Evolutionary conservation across 352 stramenopile genomes (phyloP).

Genomic region (Phytophthora parvispora): DNA sequence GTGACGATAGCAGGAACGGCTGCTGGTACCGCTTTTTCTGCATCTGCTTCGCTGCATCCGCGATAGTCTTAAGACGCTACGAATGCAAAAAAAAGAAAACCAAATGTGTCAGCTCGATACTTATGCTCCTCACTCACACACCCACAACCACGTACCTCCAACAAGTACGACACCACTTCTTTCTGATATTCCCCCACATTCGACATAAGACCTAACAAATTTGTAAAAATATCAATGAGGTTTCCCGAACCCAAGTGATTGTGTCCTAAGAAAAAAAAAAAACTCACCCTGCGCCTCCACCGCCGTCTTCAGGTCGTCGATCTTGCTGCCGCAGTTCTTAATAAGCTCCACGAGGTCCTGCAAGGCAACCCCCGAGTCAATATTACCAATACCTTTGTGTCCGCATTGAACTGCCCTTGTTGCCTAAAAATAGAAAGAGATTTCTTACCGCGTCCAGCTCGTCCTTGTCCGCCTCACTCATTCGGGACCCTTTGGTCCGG

Average conservation of each 20-base stretch:
- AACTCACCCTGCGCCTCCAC: slow-evolving; percentile 41
- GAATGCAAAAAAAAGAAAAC: neutral
- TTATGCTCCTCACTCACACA: neutral
- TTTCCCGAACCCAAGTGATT: neutral
- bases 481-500: slow-evolving; percentile 62
- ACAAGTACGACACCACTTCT: slow-evolving; percentile 78
- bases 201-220: slow-evolving; percentile 23
- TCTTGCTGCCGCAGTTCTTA: slow-evolving; percentile 68
- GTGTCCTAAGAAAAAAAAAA: slow-evolving; percentile 4
- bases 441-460: slow-evolving; percentile 71
- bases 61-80: slow-evolving; percentile 75
- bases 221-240: neutral
- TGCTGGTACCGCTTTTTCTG: slow-evolving; percentile 78
- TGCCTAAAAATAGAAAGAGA: neutral
- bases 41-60: slow-evolving; percentile 72
- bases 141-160: slow-evolving; percentile 59
- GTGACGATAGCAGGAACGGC: slow-evolving; percentile 72
- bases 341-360: slow-evolving; percentile 83
- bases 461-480: slow-evolving; percentile 83
- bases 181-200: slow-evolving; percentile 62
- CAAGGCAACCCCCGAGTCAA: neutral
- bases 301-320: slow-evolving; percentile 63
- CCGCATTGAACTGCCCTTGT: too few relatives aligned
- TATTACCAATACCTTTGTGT: too few relatives aligned
- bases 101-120: neutral